Conservation (phyloP, 768 basidiomycete species). For the Tylopilus vinaceipallidus region DNA sequence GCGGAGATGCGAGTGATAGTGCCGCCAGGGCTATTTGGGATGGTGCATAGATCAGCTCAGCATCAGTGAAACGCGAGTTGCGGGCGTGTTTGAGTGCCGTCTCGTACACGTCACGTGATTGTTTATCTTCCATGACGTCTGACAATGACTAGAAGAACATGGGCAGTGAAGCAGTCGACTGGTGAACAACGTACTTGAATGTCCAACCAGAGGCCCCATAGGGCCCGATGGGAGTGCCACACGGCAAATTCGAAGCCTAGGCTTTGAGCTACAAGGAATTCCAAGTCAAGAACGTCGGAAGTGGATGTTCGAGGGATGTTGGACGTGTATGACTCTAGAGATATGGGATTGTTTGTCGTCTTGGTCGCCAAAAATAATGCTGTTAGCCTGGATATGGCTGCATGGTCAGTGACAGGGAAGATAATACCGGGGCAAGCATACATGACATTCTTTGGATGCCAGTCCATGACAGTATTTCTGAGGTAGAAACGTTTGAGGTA, state of each 20-base stretch:
- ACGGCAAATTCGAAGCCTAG: slow-evolving; percentile 92
- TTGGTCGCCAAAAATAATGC: slow-evolving; percentile 94
- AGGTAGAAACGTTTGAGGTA: slow-evolving; percentile 98
- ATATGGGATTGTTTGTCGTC: slow-evolving; percentile 93
- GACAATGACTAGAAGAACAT: slow-evolving; percentile 51
- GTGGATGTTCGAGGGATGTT: slow-evolving; percentile 80
- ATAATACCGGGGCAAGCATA: slow-evolving; percentile 37
- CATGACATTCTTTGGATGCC: slow-evolving; percentile 99
- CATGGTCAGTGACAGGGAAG: neutral
- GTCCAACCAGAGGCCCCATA: slow-evolving; percentile 89
- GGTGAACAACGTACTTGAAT: slow-evolving; percentile 58
- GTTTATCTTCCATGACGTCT: slow-evolving; percentile 44
- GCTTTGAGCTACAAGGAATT: slow-evolving; percentile 95
- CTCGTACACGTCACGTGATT: slow-evolving; percentile 59
- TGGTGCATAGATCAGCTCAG: slow-evolving; percentile 87
- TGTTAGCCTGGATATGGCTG: slow-evolving; percentile 66
- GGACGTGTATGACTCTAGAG: slow-evolving; percentile 79
- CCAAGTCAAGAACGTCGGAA: slow-evolving; percentile 87
- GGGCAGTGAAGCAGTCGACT: slow-evolving; percentile 4
- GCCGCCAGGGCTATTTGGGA: slow-evolving; percentile 90
- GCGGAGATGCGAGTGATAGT: slow-evolving; percentile 61
- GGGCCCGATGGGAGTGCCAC: slow-evolving; percentile 85
- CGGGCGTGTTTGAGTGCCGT: slow-evolving; percentile 65
- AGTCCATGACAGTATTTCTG: slow-evolving; percentile 98
- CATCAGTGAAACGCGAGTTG: slow-evolving; percentile 84